phyloP scores from a whole-genome alignment of 306 rosid genomes.

The Hippophae gyantsensis region DNA sequence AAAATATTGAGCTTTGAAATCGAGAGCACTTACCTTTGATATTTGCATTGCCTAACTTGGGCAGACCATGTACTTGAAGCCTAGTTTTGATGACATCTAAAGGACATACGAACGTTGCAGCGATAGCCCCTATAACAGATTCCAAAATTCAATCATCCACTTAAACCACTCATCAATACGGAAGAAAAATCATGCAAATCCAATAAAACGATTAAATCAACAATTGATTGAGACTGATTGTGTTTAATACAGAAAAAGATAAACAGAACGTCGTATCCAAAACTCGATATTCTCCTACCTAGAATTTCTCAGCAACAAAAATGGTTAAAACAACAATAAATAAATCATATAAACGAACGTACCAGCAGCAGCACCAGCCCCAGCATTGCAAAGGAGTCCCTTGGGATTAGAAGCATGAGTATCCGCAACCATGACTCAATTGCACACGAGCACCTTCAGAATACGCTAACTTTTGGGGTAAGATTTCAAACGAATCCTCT shows the following conservation, averaged over 20 bases:
- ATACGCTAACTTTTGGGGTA: conserved; percentile 15
- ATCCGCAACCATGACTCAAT: conserved; percentile 30
- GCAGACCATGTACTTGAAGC: conserved; percentile 72
- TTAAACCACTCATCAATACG: background rate
- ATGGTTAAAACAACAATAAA: background rate
- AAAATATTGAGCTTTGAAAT: background rate
- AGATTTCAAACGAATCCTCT: conserved; percentile 42
- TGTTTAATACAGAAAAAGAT: no score
- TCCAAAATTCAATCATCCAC: background rate
- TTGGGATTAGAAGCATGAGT: conserved; percentile 37
- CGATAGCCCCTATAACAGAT: conserved; percentile 45
- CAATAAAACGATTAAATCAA: no score
- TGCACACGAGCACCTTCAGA: conserved; percentile 6
- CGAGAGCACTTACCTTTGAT: conserved; percentile 32
- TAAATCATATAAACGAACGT: background rate
- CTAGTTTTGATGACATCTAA: conserved; percentile 84
- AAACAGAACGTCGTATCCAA: no score
- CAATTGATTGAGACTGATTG: no score
- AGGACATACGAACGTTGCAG: conserved; percentile 83
- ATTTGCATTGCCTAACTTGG: conserved; percentile 32
- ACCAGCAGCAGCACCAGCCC: conserved; percentile 79
- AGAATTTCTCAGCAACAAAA: background rate
- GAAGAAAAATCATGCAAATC: no score
- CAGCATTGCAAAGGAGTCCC: conserved; percentile 54
- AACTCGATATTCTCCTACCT: no score